These are phyloP conservation scores for Leccinellum rugosiceps DNA, from an alignment of 768 basidiomycete species.

Conservation along the genomic window DNA sequence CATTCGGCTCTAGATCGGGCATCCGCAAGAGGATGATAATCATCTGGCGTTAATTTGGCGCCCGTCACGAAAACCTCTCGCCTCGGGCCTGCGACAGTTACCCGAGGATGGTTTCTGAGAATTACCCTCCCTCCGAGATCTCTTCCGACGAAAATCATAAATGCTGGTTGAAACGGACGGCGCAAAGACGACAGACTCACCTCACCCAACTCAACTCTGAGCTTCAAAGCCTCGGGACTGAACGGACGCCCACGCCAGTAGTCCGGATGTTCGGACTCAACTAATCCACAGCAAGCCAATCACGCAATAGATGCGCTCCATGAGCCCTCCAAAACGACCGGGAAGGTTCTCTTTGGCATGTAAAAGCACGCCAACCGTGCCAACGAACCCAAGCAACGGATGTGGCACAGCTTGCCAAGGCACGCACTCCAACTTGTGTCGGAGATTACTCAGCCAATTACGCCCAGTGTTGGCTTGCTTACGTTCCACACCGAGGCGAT, in stretches of 20 bases:
- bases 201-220: not conserved
- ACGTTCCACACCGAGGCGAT: constrained; percentile 3
- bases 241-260: not conserved
- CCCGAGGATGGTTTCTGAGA: not conserved
- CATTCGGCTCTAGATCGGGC: not conserved
- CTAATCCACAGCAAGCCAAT: constrained; percentile 12
- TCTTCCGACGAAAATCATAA: not conserved
- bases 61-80: not conserved
- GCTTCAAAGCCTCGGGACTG: not conserved
- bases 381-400: not conserved
- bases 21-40: not conserved
- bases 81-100: not conserved
- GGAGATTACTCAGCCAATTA: not conserved
- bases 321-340: not conserved
- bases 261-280: not conserved
- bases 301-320: not conserved
- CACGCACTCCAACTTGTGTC: constrained; percentile 5
- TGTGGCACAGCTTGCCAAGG: constrained; percentile 22
- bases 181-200: not conserved
- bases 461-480: not conserved
- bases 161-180: not conserved
- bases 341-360: not conserved
- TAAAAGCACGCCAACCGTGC: not conserved
- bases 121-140: not conserved
- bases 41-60: not conserved